phyloP scores from a whole-genome alignment of 2,329 filamentous ascomycete genomes.

The Ceratocystiopsis minuta region DNA sequence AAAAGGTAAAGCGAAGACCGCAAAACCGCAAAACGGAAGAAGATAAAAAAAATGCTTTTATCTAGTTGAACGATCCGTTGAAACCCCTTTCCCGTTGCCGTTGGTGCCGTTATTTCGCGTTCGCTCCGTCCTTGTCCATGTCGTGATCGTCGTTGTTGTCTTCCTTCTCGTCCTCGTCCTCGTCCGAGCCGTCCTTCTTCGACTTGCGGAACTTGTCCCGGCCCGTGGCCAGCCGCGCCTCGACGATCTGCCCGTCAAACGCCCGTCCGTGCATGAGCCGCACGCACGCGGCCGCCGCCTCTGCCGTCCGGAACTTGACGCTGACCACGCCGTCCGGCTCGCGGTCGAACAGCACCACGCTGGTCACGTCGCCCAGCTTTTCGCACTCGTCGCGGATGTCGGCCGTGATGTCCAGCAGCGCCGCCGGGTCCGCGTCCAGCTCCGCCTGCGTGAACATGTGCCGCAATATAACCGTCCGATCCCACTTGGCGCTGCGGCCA shows the following conservation, averaged over 20 bases:
- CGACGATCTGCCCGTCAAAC: slow-evolving; percentile 55
- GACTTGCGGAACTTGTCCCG: slow-evolving; percentile 38
- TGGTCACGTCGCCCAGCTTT: slow-evolving; percentile 75
- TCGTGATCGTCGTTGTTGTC: slow-evolving; percentile 7
- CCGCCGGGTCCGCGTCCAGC: slow-evolving; percentile 67
- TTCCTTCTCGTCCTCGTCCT: slow-evolving; percentile 10
- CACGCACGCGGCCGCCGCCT: slow-evolving; percentile 56
- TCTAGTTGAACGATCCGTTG: too few relatives aligned
- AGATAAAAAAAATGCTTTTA: too few relatives aligned
- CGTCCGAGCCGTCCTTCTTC: slow-evolving; percentile 9
- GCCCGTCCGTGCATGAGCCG: slow-evolving; percentile 60
- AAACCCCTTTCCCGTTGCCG: too few relatives aligned
- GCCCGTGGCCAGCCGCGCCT: slow-evolving; percentile 53
- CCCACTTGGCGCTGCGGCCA: slow-evolving; percentile 31
- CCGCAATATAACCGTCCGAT: slow-evolving; percentile 72
- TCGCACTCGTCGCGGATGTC: slow-evolving; percentile 82
- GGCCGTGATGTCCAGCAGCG: slow-evolving; percentile 79
- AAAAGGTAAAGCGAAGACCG: too few relatives aligned
- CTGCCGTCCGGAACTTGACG: slow-evolving; percentile 58
- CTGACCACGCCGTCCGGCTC: slow-evolving; percentile 73
- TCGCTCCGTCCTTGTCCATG: too few relatives aligned
- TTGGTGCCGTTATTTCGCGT: too few relatives aligned
- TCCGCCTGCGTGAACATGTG: slow-evolving; percentile 85
- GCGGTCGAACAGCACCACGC: slow-evolving; percentile 75
- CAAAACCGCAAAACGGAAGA: too few relatives aligned